A percentile compares a stretch with the other conserved stretches of the same genome.
These are phyloP conservation scores for Closterium sp. DNA, from an alignment of 139 green algal species.

Conservation along the genomic window DNA sequence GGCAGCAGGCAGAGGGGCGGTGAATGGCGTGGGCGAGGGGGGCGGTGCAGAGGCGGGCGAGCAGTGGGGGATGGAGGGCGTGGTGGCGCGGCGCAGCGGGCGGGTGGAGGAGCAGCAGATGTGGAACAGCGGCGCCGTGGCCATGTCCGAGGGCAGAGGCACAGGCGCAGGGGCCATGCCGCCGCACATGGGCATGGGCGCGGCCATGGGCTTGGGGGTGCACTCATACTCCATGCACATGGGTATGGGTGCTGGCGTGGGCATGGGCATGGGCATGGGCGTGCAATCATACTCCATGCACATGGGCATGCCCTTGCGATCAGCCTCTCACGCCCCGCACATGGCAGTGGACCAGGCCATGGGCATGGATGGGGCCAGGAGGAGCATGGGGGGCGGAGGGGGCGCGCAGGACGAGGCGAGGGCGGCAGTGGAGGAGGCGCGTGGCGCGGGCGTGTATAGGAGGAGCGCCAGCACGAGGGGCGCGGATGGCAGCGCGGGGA, in stretches of 20 bases:
- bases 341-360: not conserved
- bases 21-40: not conserved
- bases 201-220: not conserved
- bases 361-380: not conserved
- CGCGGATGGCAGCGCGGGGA: not conserved
- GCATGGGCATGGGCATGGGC: not conserved
- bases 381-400: not conserved
- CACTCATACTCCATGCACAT: not conserved
- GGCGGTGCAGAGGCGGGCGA: not conserved
- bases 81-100: not conserved
- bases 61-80: not conserved
- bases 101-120: not conserved
- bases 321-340: not conserved
- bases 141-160: not conserved
- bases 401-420: not conserved
- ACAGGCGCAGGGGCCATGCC: not conserved
- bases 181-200: not conserved
- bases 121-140: not conserved
- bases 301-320: not conserved
- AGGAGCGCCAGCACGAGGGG: not conserved
- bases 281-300: not conserved
- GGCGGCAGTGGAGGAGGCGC: not conserved
- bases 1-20: not conserved
- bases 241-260: not conserved
- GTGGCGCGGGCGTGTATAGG: not conserved